Conservation (phyloP, 2,329 filamentous ascomycete genomes). For the Apiospora arundinis region DNA sequence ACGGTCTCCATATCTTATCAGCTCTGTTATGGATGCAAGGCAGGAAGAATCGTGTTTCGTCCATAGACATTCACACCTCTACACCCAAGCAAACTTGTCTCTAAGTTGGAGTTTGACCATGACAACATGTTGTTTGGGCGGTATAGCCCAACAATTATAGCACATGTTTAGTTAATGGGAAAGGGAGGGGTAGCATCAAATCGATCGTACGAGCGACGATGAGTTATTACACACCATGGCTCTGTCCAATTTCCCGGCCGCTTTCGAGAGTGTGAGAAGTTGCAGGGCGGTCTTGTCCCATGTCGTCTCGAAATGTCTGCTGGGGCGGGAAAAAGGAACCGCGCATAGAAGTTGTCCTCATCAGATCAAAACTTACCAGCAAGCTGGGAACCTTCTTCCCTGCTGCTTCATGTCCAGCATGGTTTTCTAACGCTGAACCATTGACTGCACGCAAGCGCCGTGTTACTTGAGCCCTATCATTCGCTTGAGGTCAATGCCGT, state of each 20-base stretch:
- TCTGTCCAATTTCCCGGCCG: background rate
- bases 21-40: background rate
- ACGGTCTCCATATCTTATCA: background rate
- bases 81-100: background rate
- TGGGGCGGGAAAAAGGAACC: background rate
- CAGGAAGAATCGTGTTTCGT: background rate
- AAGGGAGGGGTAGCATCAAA: background rate
- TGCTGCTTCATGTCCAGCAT: background rate
- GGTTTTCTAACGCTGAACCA: background rate
- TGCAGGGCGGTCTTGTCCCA: background rate
- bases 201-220: conserved; percentile 7
- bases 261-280: background rate
- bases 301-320: background rate
- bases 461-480: background rate
- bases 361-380: background rate
- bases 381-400: background rate
- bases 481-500: background rate
- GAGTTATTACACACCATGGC: background rate
- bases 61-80: background rate
- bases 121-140: background rate
- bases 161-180: background rate
- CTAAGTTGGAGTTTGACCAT: background rate
- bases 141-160: conserved; percentile 6
- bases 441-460: background rate
- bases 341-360: background rate